Evolutionary conservation across 2,329 filamentous ascomycete species (phyloP).

Genomic region (Microdochium trichocladiopsis): DNA sequence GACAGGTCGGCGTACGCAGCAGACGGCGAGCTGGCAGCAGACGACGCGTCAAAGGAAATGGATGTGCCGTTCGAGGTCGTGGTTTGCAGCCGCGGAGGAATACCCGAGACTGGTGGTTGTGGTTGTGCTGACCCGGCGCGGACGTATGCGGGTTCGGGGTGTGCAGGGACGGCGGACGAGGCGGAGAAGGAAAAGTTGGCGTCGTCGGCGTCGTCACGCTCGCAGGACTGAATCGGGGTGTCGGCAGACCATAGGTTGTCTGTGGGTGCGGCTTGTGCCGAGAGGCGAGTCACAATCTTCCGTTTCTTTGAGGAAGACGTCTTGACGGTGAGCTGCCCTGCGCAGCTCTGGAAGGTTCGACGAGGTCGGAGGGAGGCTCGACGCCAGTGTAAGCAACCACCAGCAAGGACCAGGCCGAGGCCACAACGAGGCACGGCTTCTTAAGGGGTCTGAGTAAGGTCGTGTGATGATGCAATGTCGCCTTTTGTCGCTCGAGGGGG

Average conservation of each 20-base stretch:
- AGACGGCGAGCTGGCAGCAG: conserved; percentile 50
- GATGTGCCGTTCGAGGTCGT: conserved; percentile 30
- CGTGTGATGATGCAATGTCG: background rate
- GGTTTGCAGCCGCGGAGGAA: conserved; percentile 45
- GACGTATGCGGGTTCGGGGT: conserved; percentile 23
- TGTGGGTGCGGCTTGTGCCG: conserved; percentile 31
- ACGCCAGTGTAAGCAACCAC: background rate
- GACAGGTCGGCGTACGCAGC: conserved; percentile 50
- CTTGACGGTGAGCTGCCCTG: conserved; percentile 59
- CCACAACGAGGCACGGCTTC: background rate
- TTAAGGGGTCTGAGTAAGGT: background rate
- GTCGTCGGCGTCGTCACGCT: conserved; percentile 36
- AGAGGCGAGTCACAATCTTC: conserved; percentile 49
- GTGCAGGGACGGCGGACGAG: conserved; percentile 29
- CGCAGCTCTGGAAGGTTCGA: conserved; percentile 43
- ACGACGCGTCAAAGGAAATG: conserved; percentile 43
- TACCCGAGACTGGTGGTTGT: conserved; percentile 38
- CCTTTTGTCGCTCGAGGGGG: background rate
- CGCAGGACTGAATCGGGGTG: conserved; percentile 44
- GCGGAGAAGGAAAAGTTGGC: conserved; percentile 43
- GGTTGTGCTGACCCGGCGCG: conserved; percentile 21
- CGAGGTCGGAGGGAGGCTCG: conserved; percentile 2
- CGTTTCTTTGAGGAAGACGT: conserved; percentile 71
- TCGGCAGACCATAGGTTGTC: conserved; percentile 28
- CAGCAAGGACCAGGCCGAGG: background rate